These are phyloP conservation scores for Leishmania mexicana DNA, from an alignment of 208 protist species.

Conservation along the genomic window DNA sequence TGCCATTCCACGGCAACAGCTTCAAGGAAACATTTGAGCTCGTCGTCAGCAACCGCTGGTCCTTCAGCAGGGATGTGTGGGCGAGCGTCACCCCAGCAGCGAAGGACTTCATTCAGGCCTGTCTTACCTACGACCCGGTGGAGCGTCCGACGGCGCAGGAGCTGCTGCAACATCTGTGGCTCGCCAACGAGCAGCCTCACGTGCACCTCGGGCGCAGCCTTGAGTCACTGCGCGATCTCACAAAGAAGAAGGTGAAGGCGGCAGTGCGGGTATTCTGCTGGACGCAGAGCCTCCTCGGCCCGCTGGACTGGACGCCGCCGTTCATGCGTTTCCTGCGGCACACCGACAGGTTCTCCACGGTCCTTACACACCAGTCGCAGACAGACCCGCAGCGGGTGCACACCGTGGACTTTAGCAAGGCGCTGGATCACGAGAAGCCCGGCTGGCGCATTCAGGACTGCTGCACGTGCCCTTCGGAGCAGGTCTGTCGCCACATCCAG, in stretches of 20 bases:
- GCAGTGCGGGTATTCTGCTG: constrained; percentile 71
- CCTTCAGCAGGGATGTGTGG: constrained; percentile 62
- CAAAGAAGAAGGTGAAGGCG: constrained; percentile 65
- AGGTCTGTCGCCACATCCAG: constrained; percentile 87
- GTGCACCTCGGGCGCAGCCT: constrained; percentile 56
- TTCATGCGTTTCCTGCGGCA: constrained; percentile 86
- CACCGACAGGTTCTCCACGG: constrained; percentile 68
- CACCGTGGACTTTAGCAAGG: constrained; percentile 70
- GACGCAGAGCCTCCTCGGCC: constrained; percentile 63
- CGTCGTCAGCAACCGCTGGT: constrained; percentile 66
- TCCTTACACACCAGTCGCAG: constrained; percentile 73
- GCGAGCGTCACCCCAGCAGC: constrained; percentile 44
- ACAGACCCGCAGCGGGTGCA: constrained; percentile 63
- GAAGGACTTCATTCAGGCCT: constrained; percentile 63
- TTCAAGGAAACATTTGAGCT: constrained; percentile 69
- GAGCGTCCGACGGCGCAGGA: constrained; percentile 65
- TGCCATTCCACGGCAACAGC: constrained; percentile 69
- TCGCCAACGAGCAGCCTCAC: constrained; percentile 50
- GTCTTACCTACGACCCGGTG: constrained; percentile 70
- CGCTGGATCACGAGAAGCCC: constrained; percentile 40
- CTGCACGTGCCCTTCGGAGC: constrained; percentile 72
- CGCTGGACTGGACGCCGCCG: constrained; percentile 62
- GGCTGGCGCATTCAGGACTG: constrained; percentile 73
- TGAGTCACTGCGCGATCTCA: constrained; percentile 56
- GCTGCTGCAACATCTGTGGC: constrained; percentile 69